A percentile compares a stretch with the other conserved stretches of the same genome.
phyloP scores from a whole-genome alignment of 2,329 filamentous ascomycete genomes.

The Neonectria faginata region DNA sequence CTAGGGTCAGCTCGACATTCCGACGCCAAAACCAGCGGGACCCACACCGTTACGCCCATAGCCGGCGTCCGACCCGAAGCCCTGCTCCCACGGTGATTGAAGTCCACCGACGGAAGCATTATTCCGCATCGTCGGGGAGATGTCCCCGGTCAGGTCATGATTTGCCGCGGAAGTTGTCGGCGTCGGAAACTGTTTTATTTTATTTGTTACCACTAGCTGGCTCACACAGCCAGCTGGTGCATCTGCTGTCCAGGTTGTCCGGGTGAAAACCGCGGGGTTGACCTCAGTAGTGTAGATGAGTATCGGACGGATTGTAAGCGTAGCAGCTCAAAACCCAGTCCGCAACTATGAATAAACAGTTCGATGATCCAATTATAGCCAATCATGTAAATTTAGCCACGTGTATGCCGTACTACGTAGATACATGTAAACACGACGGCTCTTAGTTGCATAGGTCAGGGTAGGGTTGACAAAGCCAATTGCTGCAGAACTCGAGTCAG shows the following conservation, averaged over 20 bases:
- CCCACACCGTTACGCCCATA: conserved; percentile 28
- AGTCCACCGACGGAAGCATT: conserved; percentile 40
- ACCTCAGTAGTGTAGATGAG: not conserved
- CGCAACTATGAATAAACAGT: not conserved
- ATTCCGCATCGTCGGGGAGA: conserved; percentile 34
- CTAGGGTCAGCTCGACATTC: conserved; percentile 11
- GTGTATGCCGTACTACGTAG: not conserved
- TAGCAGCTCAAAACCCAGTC: not conserved
- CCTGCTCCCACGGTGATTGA: conserved; percentile 41
- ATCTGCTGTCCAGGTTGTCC: conserved; percentile 5
- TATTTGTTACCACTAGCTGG: conserved; percentile 11
- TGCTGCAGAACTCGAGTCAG: not conserved
- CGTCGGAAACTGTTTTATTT: conserved; percentile 20
- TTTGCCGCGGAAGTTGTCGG: not conserved
- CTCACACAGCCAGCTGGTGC: conserved; percentile 6
- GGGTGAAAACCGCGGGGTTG: not conserved
- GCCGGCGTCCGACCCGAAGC: conserved; percentile 38
- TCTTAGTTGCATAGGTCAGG: no score
- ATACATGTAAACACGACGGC: not conserved
- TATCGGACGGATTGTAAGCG: not conserved
- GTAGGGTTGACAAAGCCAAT: not conserved
- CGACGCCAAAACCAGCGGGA: conserved; percentile 16
- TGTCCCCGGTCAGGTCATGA: not conserved
- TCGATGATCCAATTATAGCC: not conserved
- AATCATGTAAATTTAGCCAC: not conserved